Evolutionary conservation across 73 alveolate genomes (phyloP).

Genomic region (Uronychia setigera): DNA sequence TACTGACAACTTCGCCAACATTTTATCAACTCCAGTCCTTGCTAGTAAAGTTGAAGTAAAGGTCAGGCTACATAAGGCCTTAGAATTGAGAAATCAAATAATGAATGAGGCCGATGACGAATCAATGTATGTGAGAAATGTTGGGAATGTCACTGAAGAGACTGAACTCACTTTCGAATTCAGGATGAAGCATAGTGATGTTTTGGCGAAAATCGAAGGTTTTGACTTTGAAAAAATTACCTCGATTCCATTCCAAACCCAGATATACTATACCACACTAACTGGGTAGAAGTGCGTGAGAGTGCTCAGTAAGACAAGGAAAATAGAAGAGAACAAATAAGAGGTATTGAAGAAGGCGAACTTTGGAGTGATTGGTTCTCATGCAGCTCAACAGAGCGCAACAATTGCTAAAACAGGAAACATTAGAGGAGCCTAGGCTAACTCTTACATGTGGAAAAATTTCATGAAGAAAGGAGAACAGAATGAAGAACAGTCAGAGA

Average conservation of each 20-base stretch:
- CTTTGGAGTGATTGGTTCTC: constrained; percentile 73
- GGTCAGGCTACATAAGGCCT: constrained; percentile 75
- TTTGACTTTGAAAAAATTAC: constrained; percentile 60
- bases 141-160: constrained; percentile 85
- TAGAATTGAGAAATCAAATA: constrained; percentile 80
- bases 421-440: constrained; percentile 76
- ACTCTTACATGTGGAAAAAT: constrained; percentile 54
- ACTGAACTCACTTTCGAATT: constrained; percentile 86
- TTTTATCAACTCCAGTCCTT: constrained; percentile 62
- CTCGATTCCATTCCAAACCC: constrained; percentile 74
- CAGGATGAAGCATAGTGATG: constrained; percentile 56
- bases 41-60: constrained; percentile 77
- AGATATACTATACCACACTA: constrained; percentile 67
- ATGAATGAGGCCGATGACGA: constrained; percentile 31
- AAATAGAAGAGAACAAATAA: constrained; percentile 73
- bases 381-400: constrained; percentile 87
- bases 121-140: constrained; percentile 39
- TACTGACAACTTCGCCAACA: constrained; percentile 71
- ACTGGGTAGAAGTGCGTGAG: constrained; percentile 85
- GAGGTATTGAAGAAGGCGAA: constrained; percentile 76
- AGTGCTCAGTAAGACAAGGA: constrained; percentile 68
- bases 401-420: constrained; percentile 79
- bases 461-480: constrained; percentile 16
- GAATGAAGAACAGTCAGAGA: constrained; percentile 1
- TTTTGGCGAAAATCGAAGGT: constrained; percentile 48